These are phyloP conservation scores for Penicillium daleae DNA, from an alignment of 495 filamentous ascomycete species.

Conservation along the genomic window DNA sequence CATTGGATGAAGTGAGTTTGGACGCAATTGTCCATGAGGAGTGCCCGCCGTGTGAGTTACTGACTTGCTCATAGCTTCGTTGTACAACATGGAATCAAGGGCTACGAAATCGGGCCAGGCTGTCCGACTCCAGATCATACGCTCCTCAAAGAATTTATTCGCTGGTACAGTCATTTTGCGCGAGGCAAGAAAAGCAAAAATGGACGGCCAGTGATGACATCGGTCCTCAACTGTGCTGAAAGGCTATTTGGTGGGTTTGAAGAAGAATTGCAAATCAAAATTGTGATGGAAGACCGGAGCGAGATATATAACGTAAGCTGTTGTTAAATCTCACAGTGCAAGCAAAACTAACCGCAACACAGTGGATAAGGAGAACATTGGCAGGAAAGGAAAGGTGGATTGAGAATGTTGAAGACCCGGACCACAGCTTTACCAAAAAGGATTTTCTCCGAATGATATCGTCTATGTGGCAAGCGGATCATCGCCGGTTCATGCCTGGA, in stretches of 20 bases:
- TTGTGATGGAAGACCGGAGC: constrained; percentile 21
- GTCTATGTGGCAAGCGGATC: constrained; percentile 22
- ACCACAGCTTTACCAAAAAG: constrained; percentile 25
- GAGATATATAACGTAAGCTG: constrained; percentile 22
- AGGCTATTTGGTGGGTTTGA: constrained; percentile 25
- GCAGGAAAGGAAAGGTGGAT: constrained; percentile 8
- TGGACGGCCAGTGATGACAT: constrained; percentile 21
- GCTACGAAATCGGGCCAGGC: constrained; percentile 12
- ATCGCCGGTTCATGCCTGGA: constrained; percentile 20
- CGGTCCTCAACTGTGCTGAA: constrained; percentile 17
- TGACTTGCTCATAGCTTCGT: constrained; percentile 18
- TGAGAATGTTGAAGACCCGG: constrained; percentile 23
- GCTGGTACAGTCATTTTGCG: constrained; percentile 18
- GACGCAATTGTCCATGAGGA: not conserved
- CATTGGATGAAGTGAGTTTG: constrained; percentile 22
- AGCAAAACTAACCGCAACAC: constrained; percentile 12
- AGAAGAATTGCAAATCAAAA: constrained; percentile 20
- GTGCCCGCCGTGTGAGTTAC: not conserved
- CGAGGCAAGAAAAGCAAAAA: constrained; percentile 19
- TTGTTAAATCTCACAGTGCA: constrained; percentile 1
- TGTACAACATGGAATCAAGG: constrained; percentile 9
- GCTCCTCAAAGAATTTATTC: constrained; percentile 27
- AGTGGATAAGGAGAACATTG: constrained; percentile 28
- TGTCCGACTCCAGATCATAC: constrained; percentile 17
- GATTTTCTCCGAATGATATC: constrained; percentile 23